Percentiles rank a stretch among this genome's conserved stretches.
phyloP scores from a whole-genome alignment of 2,329 filamentous ascomycete genomes.

The Tricladium varicosporioides region DNA sequence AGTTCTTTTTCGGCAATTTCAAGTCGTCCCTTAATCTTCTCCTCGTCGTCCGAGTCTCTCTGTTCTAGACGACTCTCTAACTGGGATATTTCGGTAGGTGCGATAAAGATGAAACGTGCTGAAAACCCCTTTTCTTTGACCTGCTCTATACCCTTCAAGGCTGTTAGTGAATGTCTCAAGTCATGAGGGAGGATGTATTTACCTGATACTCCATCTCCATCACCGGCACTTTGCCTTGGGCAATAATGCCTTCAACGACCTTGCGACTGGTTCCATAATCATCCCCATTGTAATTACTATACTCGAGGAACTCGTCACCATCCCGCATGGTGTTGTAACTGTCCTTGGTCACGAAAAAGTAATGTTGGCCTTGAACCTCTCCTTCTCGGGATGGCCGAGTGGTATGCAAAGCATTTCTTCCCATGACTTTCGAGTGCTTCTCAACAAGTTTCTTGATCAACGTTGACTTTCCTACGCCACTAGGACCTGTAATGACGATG shows the following conservation, averaged over 20 bases:
- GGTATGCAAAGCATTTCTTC: constrained; percentile 53
- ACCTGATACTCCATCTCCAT: constrained; percentile 54
- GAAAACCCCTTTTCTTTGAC: constrained; percentile 55
- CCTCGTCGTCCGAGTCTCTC: constrained; percentile 43
- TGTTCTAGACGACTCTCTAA: constrained; percentile 43
- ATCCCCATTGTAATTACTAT: constrained; percentile 46
- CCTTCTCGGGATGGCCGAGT: constrained; percentile 48
- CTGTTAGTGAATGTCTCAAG: constrained; percentile 4
- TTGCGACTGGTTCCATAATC: constrained; percentile 57
- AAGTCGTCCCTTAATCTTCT: constrained; percentile 45
- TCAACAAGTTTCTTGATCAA: constrained; percentile 62
- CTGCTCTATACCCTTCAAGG: constrained; percentile 50
- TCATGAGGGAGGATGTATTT: constrained; percentile 27
- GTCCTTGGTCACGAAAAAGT: constrained; percentile 54
- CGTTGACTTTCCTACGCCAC: constrained; percentile 60
- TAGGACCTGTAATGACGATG: constrained; percentile 68
- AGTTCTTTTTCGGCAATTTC: constrained; percentile 39
- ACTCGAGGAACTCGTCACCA: constrained; percentile 58
- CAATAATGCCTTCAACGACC: constrained; percentile 49
- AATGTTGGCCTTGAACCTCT: constrained; percentile 51
- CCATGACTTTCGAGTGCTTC: constrained; percentile 64
- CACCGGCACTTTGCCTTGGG: constrained; percentile 58
- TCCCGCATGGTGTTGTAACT: constrained; percentile 58
- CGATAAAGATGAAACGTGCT: constrained; percentile 54
- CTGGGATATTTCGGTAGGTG: constrained; percentile 40